Evolutionary conservation across 73 alveolate genomes (phyloP).

Genomic region (Paramecium caudatum): DNA sequence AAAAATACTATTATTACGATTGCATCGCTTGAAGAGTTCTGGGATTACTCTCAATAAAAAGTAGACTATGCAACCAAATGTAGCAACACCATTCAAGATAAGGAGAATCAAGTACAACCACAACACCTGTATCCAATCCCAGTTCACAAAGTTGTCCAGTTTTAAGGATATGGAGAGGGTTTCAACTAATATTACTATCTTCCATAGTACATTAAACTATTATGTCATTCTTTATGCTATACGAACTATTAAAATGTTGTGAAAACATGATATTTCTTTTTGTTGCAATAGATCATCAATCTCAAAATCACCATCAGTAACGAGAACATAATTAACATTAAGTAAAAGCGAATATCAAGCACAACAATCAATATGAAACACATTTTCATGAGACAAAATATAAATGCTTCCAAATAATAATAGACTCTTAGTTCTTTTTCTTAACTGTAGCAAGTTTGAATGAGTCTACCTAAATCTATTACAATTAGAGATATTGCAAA

Average conservation of each 20-base stretch:
- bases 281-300: conserved; percentile 24
- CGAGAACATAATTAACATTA: conserved; percentile 27
- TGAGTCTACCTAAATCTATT: conserved; percentile 9
- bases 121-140: conserved; percentile 46
- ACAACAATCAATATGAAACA: conserved; percentile 40
- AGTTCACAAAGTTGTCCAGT: conserved; percentile 14
- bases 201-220: conserved; percentile 61
- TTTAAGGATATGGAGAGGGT: conserved; percentile 4
- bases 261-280: not conserved
- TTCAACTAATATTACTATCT: conserved; percentile 36
- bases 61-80: not conserved
- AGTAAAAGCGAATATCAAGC: conserved; percentile 21
- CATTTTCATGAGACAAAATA: not conserved
- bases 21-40: not conserved
- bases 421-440: conserved; percentile 6
- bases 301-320: conserved; percentile 23
- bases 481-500: not conserved
- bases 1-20: not conserved
- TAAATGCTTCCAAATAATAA: conserved; percentile 15
- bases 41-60: conserved; percentile 14
- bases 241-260: conserved; percentile 46
- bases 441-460: not conserved
- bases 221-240: conserved; percentile 53
- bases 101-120: conserved; percentile 29
- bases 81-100: not conserved